These are phyloP conservation scores for Pseudevernia furfuracea DNA, from an alignment of 495 filamentous ascomycete species.

Conservation along the genomic window DNA sequence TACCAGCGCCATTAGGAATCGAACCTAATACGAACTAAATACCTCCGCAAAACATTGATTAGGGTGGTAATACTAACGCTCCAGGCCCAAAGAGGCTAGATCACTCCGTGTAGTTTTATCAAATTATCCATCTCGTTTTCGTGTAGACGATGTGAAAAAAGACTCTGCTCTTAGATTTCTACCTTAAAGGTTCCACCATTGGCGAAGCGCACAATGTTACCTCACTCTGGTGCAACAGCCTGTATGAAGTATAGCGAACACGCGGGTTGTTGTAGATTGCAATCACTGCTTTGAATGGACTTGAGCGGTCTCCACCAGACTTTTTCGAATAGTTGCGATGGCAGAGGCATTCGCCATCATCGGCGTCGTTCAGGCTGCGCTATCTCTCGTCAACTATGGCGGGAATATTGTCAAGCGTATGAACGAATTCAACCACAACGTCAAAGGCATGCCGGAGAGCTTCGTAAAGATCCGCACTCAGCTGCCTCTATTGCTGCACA, in stretches of 20 bases:
- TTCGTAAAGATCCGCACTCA: constrained; percentile 30
- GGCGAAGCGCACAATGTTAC: neutral
- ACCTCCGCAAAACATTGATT: no score
- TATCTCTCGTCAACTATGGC: constrained; percentile 34
- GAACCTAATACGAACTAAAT: no score
- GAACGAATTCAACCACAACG: constrained; percentile 27
- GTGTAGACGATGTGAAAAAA: no score
- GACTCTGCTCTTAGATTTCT: neutral
- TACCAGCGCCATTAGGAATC: no score
- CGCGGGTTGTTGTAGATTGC: neutral
- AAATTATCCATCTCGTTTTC: no score
- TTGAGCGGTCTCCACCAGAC: neutral
- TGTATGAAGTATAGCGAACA: neutral
- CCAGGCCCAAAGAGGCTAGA: no score
- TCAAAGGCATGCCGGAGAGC: constrained; percentile 27
- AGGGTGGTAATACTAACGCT: no score
- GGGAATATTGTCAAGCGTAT: constrained; percentile 29
- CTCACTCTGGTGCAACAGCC: no score
- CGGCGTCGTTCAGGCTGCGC: constrained; percentile 29
- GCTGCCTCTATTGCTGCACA: constrained; percentile 30
- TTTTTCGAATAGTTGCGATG: constrained; percentile 21
- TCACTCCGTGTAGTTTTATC: no score
- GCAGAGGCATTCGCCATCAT: constrained; percentile 33
- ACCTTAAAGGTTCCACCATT: neutral
- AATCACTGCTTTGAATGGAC: neutral